phyloP scores from a whole-genome alignment of 139 green algal species.

The Dunaliella sp. region DNA sequence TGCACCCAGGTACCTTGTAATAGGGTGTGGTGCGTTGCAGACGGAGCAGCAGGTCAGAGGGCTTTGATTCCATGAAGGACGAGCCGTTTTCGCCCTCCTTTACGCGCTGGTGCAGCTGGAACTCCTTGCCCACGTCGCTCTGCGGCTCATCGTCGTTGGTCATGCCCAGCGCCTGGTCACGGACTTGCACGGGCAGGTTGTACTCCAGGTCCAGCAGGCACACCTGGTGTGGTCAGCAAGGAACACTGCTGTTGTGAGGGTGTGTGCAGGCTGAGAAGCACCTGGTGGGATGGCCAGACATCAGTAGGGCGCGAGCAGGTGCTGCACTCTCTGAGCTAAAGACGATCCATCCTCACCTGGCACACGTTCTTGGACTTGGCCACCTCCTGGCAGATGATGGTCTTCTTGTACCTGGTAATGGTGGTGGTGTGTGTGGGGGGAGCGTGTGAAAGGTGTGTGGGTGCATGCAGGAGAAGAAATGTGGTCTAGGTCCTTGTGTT shows the following conservation, averaged over 20 bases:
- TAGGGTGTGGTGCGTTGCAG: constrained; percentile 90
- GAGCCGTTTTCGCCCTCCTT: constrained; percentile 52
- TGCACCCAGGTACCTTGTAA: constrained; percentile 77
- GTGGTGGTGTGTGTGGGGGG: too few relatives aligned
- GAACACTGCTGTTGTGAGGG: too few relatives aligned
- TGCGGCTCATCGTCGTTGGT: constrained; percentile 77
- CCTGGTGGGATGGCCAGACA: too few relatives aligned
- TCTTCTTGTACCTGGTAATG: constrained; percentile 97
- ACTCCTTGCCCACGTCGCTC: constrained; percentile 89
- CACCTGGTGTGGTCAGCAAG: constrained; percentile 76
- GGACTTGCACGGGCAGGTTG: constrained; percentile 90
- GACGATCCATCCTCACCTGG: constrained; percentile 62
- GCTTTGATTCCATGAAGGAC: constrained; percentile 41
- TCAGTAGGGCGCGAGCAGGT: too few relatives aligned
- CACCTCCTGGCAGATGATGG: constrained; percentile 98
- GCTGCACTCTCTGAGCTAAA: too few relatives aligned
- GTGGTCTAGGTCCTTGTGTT: too few relatives aligned
- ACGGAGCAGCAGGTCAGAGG: constrained; percentile 78
- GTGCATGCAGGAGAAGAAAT: too few relatives aligned
- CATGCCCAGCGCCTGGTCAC: constrained; percentile 77
- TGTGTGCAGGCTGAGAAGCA: too few relatives aligned
- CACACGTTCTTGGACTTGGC: constrained; percentile 99
- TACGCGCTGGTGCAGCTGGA: constrained; percentile 29
- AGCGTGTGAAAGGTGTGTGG: too few relatives aligned
- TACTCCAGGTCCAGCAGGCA: constrained; percentile 98